Evolutionary conservation across 1,284 basidiomycete species (phyloP).

Genomic region (Caloboletus inedulis): DNA sequence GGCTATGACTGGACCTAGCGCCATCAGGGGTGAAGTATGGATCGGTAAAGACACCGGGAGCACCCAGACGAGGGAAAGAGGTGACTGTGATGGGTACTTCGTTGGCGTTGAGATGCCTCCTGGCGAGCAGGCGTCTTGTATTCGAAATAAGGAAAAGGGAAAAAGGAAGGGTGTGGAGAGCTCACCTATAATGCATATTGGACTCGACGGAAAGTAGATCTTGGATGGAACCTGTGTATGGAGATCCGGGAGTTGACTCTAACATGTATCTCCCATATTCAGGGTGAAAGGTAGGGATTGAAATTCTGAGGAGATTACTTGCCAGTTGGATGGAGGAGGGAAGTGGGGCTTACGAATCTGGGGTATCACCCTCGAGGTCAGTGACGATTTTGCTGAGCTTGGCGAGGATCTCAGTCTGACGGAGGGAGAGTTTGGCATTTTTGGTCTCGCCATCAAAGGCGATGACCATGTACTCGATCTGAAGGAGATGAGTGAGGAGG

Average conservation of each 20-base stretch:
- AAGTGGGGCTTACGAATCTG: constrained; percentile 48
- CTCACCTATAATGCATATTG: constrained; percentile 89
- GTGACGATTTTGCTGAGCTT: constrained; percentile 73
- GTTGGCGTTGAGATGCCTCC: constrained; percentile 78
- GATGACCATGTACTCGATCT: constrained; percentile 98
- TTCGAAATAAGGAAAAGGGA: constrained; percentile 6
- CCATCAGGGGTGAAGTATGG: constrained; percentile 74
- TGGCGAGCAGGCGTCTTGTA: constrained; percentile 79
- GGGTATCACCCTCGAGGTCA: constrained; percentile 61
- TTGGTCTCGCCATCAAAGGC: constrained; percentile 77
- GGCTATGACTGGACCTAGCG: constrained; percentile 82
- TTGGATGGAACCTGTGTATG: constrained; percentile 84
- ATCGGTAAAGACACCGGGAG: constrained; percentile 87
- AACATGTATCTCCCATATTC: constrained; percentile 99
- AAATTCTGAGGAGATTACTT: constrained; percentile 45
- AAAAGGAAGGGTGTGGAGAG: not conserved
- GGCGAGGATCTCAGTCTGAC: constrained; percentile 91
- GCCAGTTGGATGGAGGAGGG: not conserved
- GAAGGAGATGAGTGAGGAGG: constrained; percentile 8
- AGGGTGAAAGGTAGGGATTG: constrained; percentile 93
- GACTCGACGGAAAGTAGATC: constrained; percentile 88
- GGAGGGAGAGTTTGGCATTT: constrained; percentile 85
- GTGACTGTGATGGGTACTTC: constrained; percentile 94
- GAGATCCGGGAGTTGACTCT: constrained; percentile 94
- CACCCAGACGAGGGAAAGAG: constrained; percentile 92